Evolutionary conservation across 768 basidiomycete genomes (phyloP), one percentile per base, ranked within the genome.

Genomic region (Pholiota microspora): DNA sequence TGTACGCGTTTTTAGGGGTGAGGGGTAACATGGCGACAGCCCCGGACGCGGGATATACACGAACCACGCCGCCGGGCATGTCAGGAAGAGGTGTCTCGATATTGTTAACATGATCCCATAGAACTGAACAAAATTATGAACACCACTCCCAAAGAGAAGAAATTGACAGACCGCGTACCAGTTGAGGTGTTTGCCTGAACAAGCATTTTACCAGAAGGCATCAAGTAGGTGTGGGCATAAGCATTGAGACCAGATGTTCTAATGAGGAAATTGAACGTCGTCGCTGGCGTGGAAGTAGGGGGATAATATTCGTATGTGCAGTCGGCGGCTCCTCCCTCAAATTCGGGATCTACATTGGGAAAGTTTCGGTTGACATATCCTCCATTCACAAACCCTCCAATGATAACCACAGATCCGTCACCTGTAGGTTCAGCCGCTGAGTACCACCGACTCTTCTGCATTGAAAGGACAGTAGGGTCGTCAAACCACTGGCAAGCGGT

Each of bases 11-110:
- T 29, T 78, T 86, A 4, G 90, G 88, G 1, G 92, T 95, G 16
- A 98, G 79, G 7, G 95, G 95, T 0, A 98, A 79, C 89, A 98
- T 92, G 36, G 89, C 89, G 1, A 80, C 81, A 0, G 88, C 95
- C 24, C 91, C 93, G 8, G 93, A 93, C 0, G 89, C 95, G 6
- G 94, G 94, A 66, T 95, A 95, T 7, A 92, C 89, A 21, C 93
- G 87, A 21, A 82, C 83, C 34, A 95, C 84, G 36, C 76, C 71
- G 24, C 76, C 74, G 2, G 89, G 90, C 89, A 91, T 92, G 57
- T 81, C 72, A 1, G 90, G 90, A 4, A 92, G 77, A 1, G 74
- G 71, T 0, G 77, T 84, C 65, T 91, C 88, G 2, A 68, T 51
- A 63, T 89, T 89, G 32, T 65, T 70, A 6, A 69, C 62, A 35